Conservation (phyloP, 306 rosid species). For the Acacia melanoxylon region DNA sequence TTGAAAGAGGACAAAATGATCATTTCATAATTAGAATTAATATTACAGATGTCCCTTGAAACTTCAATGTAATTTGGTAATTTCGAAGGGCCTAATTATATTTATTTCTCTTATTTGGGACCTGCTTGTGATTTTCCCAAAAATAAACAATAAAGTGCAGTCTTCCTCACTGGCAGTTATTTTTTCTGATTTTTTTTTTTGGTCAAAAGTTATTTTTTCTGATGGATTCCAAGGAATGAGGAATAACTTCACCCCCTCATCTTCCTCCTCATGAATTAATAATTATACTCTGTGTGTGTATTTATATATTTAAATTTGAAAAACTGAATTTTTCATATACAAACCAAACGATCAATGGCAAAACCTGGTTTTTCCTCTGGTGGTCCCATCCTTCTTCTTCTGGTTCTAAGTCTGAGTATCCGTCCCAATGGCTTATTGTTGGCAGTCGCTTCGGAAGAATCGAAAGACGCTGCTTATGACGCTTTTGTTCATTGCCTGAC, state of each 20-base stretch:
- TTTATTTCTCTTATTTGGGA: no score
- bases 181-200: no score
- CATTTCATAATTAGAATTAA: no score
- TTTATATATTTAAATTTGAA: not conserved
- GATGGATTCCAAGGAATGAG: not conserved
- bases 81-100: no score
- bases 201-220: not conserved
- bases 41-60: no score
- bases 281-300: no score
- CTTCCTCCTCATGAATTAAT: not conserved
- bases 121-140: no score
- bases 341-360: slow-evolving; percentile 30
- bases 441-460: not conserved
- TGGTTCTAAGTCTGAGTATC: not conserved
- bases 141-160: no score
- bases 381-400: not conserved
- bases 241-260: not conserved
- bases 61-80: no score
- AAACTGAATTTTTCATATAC: not conserved
- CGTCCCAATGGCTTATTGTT: not conserved
- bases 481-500: slow-evolving; percentile 32
- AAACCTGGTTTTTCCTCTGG: slow-evolving; percentile 1
- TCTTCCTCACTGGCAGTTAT: no score
- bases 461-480: not conserved
- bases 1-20: no score